Base-by-base conservation (phyloP, 192 early-diverging fungal species). In the Haplosporangium gracile region DNA sequence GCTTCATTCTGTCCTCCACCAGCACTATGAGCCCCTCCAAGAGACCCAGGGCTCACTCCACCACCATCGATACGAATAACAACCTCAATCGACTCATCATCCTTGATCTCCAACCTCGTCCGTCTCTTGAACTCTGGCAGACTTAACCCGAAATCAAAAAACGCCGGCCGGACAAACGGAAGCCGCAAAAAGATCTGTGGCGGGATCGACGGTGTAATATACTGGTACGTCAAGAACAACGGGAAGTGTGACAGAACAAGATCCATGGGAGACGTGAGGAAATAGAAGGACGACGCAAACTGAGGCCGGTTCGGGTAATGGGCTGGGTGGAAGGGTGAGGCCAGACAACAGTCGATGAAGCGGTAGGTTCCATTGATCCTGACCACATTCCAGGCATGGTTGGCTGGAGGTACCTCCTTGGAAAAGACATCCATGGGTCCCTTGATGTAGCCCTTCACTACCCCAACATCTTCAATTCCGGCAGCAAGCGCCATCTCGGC, bases 281-380 rank as follows among this genome's bases (percentile, higher is more conserved):
- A 90, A 42, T 84, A 90, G 43, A 87, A 82, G 43, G 85, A 71
- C 5, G 85, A 77, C 29, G 84, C 74, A 6, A 29, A 22, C 36
- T 77, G 76, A 1, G 78, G 81, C 22, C 78, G 74, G 45, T 72
- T 84, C 24, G 79, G 88, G 63, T 81, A 84, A 36, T 87, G 89
- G 60, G 82, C 79, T 6, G 90, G 88, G 32, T 92, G 89, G 34
- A 74, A 83, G 4, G 88, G 89, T 29, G 90, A 92, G 2, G 88
- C 91, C 6, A 92, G 79, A 78, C 88, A 92, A 32, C 91, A 92
- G 68, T 92, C 91, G n/a, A 92, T 78, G 68, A 92, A 90, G 5
- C 91, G 85, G 75, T 92, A 92, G 47, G 88, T 88, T 4, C 91
- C 90, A 15, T 90, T 90, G 24, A 92, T 80, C 68, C 89, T 87